Percentiles rank a stretch among this genome's conserved stretches.
Evolutionary conservation across 495 filamentous ascomycete species (phyloP).

Genomic region (Tuber magnatum): DNA sequence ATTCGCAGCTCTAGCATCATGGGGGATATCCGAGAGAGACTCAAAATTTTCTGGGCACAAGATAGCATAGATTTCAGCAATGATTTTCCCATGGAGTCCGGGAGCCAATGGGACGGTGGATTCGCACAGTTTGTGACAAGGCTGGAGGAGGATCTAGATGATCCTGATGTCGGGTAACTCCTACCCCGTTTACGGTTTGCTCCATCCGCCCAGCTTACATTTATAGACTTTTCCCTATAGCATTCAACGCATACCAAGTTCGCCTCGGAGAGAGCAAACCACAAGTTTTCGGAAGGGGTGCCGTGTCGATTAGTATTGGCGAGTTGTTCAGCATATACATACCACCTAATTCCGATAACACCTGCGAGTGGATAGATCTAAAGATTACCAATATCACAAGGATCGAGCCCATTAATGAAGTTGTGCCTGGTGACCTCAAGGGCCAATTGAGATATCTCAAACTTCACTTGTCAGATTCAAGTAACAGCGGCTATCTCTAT

Average conservation of each 20-base stretch:
- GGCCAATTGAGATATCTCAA: constrained; percentile 29
- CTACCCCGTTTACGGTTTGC: neutral
- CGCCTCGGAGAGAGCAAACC: constrained; percentile 23
- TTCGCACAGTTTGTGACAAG: constrained; percentile 23
- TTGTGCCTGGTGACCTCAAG: constrained; percentile 13
- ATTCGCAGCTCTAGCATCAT: constrained; percentile 12
- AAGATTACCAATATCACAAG: constrained; percentile 29
- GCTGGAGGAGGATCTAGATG: constrained; percentile 28
- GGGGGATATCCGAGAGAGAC: constrained; percentile 18
- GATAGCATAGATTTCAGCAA: constrained; percentile 8
- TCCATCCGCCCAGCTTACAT: neutral
- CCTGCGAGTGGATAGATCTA: constrained; percentile 33
- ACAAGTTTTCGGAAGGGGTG: constrained; percentile 14
- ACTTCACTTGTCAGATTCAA: constrained; percentile 26
- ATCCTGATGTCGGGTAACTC: constrained; percentile 18
- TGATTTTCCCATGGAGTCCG: constrained; percentile 26
- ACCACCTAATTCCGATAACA: constrained; percentile 25
- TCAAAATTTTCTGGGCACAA: constrained; percentile 18
- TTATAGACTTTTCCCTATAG: constrained; percentile 12
- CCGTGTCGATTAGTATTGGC: constrained; percentile 25
- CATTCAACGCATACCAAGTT: constrained; percentile 28
- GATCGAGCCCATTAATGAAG: constrained; percentile 22
- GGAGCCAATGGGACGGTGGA: constrained; percentile 27
- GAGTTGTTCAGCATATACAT: constrained; percentile 37
- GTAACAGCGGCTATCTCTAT: constrained; percentile 32